A percentile compares a stretch with the other conserved stretches of the same genome.
phyloP scores from a whole-genome alignment of 2,329 filamentous ascomycete genomes.

The Byssochlamys sp. region DNA sequence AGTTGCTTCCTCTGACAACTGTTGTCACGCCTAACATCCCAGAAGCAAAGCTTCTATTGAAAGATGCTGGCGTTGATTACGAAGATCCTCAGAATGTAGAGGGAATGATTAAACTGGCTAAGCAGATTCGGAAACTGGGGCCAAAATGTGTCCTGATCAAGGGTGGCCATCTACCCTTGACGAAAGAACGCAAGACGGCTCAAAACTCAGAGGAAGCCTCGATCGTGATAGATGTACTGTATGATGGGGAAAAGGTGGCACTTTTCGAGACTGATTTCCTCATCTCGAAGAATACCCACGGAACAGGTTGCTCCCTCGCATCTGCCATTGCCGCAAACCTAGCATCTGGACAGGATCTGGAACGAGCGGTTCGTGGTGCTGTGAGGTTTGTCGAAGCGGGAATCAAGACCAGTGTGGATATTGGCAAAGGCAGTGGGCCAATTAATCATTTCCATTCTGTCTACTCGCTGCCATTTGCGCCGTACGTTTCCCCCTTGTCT shows the following conservation, averaged over 20 bases:
- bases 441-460: constrained; percentile 60
- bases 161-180: constrained; percentile 79
- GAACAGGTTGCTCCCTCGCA: constrained; percentile 86
- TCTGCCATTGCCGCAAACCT: constrained; percentile 60
- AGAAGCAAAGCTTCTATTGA: constrained; percentile 37
- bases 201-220: constrained; percentile 49
- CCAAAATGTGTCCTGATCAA: constrained; percentile 77
- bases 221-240: constrained; percentile 67
- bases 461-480: constrained; percentile 50
- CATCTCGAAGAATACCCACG: constrained; percentile 73
- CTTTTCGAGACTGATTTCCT: constrained; percentile 63
- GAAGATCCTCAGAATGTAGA: constrained; percentile 48
- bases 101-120: constrained; percentile 61
- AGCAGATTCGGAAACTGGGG: constrained; percentile 56
- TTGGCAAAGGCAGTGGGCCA: constrained; percentile 53
- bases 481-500: constrained; percentile 29
- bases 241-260: constrained; percentile 50
- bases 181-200: constrained; percentile 51
- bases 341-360: constrained; percentile 40
- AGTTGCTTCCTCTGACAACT: constrained; percentile 35
- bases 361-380: constrained; percentile 45
- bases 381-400: constrained; percentile 54
- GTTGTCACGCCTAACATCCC: constrained; percentile 42
- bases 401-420: constrained; percentile 46
- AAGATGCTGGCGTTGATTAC: constrained; percentile 27